phyloP scores from a whole-genome alignment of 2,329 filamentous ascomycete species.

The Colletotrichum nymphaeae region DNA sequence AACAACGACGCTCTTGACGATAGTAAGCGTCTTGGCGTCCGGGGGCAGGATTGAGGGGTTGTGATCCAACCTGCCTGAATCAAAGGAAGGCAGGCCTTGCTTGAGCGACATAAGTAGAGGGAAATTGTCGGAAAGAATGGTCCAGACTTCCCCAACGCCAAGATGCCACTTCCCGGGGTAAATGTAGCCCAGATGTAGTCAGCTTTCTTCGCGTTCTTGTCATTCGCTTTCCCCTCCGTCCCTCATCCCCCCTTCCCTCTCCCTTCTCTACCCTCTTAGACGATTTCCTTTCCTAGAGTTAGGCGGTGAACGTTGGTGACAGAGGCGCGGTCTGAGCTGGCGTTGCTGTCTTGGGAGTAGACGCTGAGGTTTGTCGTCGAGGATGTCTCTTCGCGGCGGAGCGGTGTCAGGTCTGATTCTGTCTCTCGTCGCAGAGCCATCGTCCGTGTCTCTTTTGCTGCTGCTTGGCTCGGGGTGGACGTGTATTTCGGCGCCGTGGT shows the following conservation, averaged over 20 bases:
- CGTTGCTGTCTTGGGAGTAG: constrained; percentile 21
- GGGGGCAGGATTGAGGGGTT: constrained; percentile 23
- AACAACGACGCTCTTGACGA: constrained; percentile 3
- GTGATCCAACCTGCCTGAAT: constrained; percentile 15
- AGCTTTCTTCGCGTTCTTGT: neutral
- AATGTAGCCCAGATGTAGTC: constrained; percentile 9
- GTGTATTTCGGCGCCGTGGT: neutral
- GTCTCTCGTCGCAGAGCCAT: constrained; percentile 20
- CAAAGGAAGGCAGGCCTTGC: constrained; percentile 8
- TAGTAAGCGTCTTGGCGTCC: constrained; percentile 30
- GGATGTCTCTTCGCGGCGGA: constrained; percentile 23
- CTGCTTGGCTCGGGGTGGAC: neutral
- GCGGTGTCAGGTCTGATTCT: constrained; percentile 25
- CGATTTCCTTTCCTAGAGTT: constrained; percentile 22
- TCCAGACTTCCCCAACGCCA: constrained; percentile 20
- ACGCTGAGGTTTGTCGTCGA: constrained; percentile 25
- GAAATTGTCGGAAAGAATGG: neutral
- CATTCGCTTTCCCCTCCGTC: neutral
- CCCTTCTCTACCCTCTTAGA: constrained; percentile 1
- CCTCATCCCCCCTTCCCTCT: constrained; percentile 1
- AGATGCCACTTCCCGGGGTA: constrained; percentile 11
- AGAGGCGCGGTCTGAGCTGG: constrained; percentile 18
- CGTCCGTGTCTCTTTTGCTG: constrained; percentile 12
- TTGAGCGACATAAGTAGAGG: neutral
- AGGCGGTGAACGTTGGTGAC: constrained; percentile 25